These are phyloP conservation scores for Coemansia sp. DNA, from an alignment of 192 early-diverging fungal species.

Conservation along the genomic window DNA sequence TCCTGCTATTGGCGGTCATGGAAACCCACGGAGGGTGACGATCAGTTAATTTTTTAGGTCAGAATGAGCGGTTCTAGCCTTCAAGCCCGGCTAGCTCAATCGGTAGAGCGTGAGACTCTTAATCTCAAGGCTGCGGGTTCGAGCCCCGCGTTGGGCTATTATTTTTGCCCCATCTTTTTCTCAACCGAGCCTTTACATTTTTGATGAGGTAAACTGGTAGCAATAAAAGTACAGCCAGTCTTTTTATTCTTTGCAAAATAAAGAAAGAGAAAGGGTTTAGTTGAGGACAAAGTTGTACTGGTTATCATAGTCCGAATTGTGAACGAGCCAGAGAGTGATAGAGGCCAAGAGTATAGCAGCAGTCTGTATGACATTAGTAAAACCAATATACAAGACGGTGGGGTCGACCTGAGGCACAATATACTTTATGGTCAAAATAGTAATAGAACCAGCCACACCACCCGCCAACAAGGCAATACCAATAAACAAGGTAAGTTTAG, in stretches of 20 bases:
- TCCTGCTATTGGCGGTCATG: too few species aligned
- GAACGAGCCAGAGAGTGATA: slow-evolving; percentile 47
- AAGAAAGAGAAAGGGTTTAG: slow-evolving; percentile 8
- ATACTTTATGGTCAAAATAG: slow-evolving; percentile 50
- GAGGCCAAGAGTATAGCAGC: slow-evolving; percentile 26
- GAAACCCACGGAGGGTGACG: too few species aligned
- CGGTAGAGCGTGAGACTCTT: slow-evolving; percentile 31
- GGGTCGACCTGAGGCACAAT: slow-evolving; percentile 43
- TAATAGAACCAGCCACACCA: slow-evolving; percentile 48
- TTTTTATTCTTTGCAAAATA: too few species aligned
- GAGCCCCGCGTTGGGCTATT: slow-evolving; percentile 17
- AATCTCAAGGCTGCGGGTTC: slow-evolving; percentile 28
- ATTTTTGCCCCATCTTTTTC: too few species aligned
- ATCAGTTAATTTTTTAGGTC: too few species aligned
- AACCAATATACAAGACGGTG: slow-evolving; percentile 36
- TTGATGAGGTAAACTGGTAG: too few species aligned
- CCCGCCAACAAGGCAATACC: slow-evolving; percentile 51
- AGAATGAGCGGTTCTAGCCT: too few species aligned
- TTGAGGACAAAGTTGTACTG: slow-evolving; percentile 51
- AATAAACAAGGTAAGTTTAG: slow-evolving; percentile 50
- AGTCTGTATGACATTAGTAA: slow-evolving; percentile 49
- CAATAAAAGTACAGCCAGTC: too few species aligned
- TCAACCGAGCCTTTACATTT: too few species aligned
- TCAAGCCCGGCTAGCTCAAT: slow-evolving; percentile 26
- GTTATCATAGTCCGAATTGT: slow-evolving; percentile 48